A percentile compares a stretch with the other conserved stretches of the same genome.
phyloP scores from a whole-genome alignment of 2,329 filamentous ascomycete species.

The Leptodontidium sp. region DNA sequence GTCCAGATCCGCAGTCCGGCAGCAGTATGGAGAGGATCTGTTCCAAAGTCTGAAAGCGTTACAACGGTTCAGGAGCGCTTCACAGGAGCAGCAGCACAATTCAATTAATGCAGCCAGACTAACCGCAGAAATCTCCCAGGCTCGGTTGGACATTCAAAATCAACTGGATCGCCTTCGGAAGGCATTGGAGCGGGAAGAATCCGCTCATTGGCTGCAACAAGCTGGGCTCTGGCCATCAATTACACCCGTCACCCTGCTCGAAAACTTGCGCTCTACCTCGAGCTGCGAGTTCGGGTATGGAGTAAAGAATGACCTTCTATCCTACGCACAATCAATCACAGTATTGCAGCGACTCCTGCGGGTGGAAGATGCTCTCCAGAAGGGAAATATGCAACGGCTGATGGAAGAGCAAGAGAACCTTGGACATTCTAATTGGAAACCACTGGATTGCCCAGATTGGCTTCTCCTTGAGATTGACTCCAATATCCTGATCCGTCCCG shows the following conservation, averaged over 20 bases:
- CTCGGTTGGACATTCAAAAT: too few relatives aligned
- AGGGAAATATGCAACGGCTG: conserved; percentile 46
- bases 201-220: too few relatives aligned
- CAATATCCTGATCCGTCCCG: conserved; percentile 66
- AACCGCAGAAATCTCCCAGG: too few relatives aligned
- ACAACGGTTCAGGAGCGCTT: too few relatives aligned
- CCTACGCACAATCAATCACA: conserved; percentile 51
- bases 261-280: conserved; percentile 51
- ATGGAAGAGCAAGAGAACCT: conserved; percentile 50
- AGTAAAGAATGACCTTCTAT: conserved; percentile 47
- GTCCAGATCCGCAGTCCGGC: too few relatives aligned
- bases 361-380: conserved; percentile 49
- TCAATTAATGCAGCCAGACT: too few relatives aligned
- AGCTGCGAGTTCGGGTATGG: conserved; percentile 48
- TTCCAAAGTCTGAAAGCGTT: too few relatives aligned
- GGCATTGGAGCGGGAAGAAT: too few relatives aligned
- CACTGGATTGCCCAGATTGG: conserved; percentile 63
- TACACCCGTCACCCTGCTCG: conserved; percentile 40
- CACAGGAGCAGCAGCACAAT: too few relatives aligned
- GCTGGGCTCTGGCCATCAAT: too few relatives aligned
- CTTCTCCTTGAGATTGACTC: conserved; percentile 73
- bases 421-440: conserved; percentile 50
- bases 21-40: too few relatives aligned
- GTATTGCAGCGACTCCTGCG: conserved; percentile 54
- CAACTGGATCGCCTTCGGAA: too few relatives aligned